These are phyloP conservation scores for Chlorella vulgaris DNA, from an alignment of 139 green algal species.

Conservation along the genomic window DNA sequence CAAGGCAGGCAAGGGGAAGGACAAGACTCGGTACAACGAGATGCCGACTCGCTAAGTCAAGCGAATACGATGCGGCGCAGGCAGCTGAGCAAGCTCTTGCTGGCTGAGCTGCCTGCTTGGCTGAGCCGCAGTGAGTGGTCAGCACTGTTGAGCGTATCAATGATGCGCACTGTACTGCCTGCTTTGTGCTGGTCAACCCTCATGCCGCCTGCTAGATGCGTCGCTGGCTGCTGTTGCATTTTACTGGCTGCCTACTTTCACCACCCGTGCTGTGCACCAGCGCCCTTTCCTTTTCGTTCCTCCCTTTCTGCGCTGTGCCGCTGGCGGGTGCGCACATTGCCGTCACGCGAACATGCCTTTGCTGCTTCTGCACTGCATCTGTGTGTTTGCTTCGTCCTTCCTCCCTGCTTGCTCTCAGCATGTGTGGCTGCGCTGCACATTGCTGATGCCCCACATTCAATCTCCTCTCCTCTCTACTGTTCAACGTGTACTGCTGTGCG, in stretches of 20 bases:
- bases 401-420: neutral
- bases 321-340: neutral
- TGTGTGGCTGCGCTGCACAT: neutral
- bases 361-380: neutral
- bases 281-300: neutral
- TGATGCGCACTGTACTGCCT: no score
- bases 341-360: neutral
- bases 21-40: conserved; percentile 47
- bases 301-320: neutral
- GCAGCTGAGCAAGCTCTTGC: neutral
- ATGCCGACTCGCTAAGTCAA: conserved; percentile 39
- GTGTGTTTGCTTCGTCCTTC: conserved; percentile 12
- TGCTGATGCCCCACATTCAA: neutral
- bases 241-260: no score
- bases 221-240: no score
- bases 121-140: no score
- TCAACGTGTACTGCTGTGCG: no score
- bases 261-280: no score
- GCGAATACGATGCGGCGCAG: neutral
- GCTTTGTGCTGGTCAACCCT: no score
- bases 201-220: no score
- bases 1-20: conserved; percentile 46
- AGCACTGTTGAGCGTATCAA: no score
- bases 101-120: no score
- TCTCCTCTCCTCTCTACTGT: no score